These are phyloP conservation scores for Erythrobasidium hasegawianum DNA, from an alignment of 1,284 basidiomycete genomes.

Conservation along the genomic window DNA sequence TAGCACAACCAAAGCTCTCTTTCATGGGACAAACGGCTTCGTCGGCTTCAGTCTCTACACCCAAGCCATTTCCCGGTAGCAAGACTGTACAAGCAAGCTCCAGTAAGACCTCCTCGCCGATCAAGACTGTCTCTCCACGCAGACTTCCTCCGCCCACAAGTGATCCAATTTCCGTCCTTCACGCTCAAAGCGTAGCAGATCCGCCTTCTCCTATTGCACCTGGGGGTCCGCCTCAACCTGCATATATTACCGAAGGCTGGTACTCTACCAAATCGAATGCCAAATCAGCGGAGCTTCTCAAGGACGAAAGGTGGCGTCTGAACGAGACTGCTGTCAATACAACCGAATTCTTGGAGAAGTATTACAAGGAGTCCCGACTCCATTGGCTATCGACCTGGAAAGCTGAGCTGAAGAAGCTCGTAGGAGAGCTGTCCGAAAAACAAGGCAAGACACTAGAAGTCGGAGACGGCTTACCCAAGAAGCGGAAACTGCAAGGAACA, in stretches of 20 bases:
- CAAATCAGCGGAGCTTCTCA: conserved; percentile 54
- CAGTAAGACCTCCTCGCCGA: not conserved
- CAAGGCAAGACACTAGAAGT: conserved; percentile 50
- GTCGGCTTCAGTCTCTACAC: not conserved
- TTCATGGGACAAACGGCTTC: conserved; percentile 11
- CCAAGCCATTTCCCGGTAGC: not conserved
- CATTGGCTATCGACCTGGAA: conserved; percentile 96
- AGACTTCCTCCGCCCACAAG: conserved; percentile 28
- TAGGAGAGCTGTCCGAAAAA: conserved; percentile 69
- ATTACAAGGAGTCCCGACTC: conserved; percentile 84
- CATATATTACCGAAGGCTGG: conserved; percentile 12
- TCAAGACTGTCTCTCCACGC: conserved; percentile 2
- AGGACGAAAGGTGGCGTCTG: conserved; percentile 74
- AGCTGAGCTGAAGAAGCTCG: conserved; percentile 74
- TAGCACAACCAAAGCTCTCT: conserved; percentile 23
- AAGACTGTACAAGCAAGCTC: not conserved
- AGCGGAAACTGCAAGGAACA: conserved; percentile 49
- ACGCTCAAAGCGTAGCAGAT: conserved; percentile 11
- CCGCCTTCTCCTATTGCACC: not conserved
- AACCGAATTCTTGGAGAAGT: conserved; percentile 74
- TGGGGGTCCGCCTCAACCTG: not conserved
- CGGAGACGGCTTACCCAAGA: conserved; percentile 44
- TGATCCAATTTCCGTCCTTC: conserved; percentile 23
- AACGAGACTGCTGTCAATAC: conserved; percentile 77
- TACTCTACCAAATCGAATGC: conserved; percentile 26